Base-by-base conservation (phyloP, 2,329 filamentous ascomycete species). In the Epichloe uncinata region DNA sequence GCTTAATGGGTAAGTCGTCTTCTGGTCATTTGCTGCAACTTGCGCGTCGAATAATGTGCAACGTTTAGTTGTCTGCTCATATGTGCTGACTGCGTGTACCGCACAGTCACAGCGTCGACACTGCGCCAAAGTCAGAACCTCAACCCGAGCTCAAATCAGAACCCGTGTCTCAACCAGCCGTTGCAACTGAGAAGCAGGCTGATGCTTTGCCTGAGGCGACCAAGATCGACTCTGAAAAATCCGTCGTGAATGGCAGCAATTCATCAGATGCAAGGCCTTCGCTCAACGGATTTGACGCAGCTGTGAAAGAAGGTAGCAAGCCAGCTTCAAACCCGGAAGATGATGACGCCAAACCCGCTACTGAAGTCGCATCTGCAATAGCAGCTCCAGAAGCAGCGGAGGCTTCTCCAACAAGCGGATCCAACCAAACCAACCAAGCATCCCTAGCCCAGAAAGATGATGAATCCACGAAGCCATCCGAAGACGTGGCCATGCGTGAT, bases 1-100 rank as follows among this genome's bases (percentile, higher is more conserved):
- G 54, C 52, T 63, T 15, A 69, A 69, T 52, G 67, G 67, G 67
- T 69, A 61, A 63, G 67, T 65, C 16, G 44, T 38, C 42, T 44
- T 50, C 49, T 49, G 49, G 47, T 43, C 38, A 36, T 33, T 36
- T 44, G 52, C 22, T 36, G 47, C 45, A 11, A 20, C 11, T 9
- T 18, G 34, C 33, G 34, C n/a, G 35, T 16, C 18, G 26, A 8
- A 16, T 18, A 38, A 7, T 18, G 51, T 26, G 42, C 34, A 12
- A 40, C 40, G 26, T 15, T n/a, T 34, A 16, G 18, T 37, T 11
- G n/a, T 26, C 45, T 35, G 22, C 37, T 26, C 42, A 45, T 35
- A 13, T 13, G 38, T 45, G 34, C 50, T 52, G 47, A 52, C 46
- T 36, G 43, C 15, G 22, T 18, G 38, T 15, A 37, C 36, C 2